Evolutionary conservation across 73 alveolate genomes (phyloP).

Genomic region (Uronychia setigera): DNA sequence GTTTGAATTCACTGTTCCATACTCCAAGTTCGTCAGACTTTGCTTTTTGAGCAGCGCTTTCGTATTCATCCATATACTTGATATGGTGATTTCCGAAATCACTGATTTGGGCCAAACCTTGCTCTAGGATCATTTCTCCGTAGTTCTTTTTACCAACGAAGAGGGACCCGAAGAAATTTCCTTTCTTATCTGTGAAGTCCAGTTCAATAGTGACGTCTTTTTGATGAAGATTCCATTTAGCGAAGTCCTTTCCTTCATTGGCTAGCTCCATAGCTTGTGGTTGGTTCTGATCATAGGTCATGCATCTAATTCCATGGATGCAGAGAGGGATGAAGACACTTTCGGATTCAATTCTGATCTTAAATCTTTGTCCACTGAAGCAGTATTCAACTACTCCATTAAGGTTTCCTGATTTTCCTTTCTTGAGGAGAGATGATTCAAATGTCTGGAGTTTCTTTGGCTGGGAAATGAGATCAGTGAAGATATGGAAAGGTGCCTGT

Average conservation of each 20-base stretch:
- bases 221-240: slow-evolving; percentile 79
- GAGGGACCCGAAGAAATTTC: slow-evolving; percentile 88
- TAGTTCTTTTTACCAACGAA: slow-evolving; percentile 68
- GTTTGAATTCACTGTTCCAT: slow-evolving; percentile 42
- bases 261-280: slow-evolving; percentile 83
- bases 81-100: slow-evolving; percentile 38
- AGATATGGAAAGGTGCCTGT: slow-evolving; percentile 50
- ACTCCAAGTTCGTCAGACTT: slow-evolving; percentile 42
- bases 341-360: slow-evolving; percentile 85
- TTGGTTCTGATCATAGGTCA: slow-evolving; percentile 88
- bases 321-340: slow-evolving; percentile 81
- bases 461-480: slow-evolving; percentile 47
- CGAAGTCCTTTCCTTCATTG: slow-evolving; percentile 85
- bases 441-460: slow-evolving; percentile 56
- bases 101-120: slow-evolving; percentile 81
- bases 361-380: slow-evolving; percentile 85
- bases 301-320: slow-evolving; percentile 85
- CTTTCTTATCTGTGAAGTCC: slow-evolving; percentile 87
- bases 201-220: slow-evolving; percentile 90
- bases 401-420: slow-evolving; percentile 52
- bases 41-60: slow-evolving; percentile 52
- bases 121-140: slow-evolving; percentile 68
- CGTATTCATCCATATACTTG: slow-evolving; percentile 43
- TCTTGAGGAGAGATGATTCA: slow-evolving; percentile 50
- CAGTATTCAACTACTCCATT: slow-evolving; percentile 93